phyloP scores from a whole-genome alignment of 371 early-diverging fungal species.

The Hamiltosporidium tvaerminnensis region DNA sequence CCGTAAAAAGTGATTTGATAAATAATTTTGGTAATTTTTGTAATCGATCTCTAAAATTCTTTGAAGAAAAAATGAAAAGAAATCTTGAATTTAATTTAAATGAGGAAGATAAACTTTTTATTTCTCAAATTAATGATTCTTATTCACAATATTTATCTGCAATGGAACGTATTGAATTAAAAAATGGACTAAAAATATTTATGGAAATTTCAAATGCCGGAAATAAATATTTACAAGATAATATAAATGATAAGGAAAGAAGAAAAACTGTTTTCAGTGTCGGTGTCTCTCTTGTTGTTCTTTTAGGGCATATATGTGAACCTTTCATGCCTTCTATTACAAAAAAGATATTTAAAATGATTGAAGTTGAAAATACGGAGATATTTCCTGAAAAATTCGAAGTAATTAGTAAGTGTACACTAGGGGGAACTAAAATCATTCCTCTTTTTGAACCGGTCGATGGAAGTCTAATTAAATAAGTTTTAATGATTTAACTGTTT shows the following conservation, averaged over 20 bases:
- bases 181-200: constrained; percentile 63
- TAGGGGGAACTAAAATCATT: too few relatives aligned
- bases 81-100: constrained; percentile 58
- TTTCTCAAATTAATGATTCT: constrained; percentile 64
- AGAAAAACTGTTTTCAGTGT: constrained; percentile 69
- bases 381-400: too few relatives aligned
- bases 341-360: constrained; percentile 56
- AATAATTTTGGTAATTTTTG: constrained; percentile 94
- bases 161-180: constrained; percentile 68
- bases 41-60: constrained; percentile 84
- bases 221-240: constrained; percentile 79
- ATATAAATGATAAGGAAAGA: constrained; percentile 61
- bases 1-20: constrained; percentile 81
- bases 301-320: constrained; percentile 65
- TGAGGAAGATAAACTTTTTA: constrained; percentile 55
- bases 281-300: constrained; percentile 67
- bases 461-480: too few relatives aligned
- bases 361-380: neutral
- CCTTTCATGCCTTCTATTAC: constrained; percentile 82
- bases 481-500: too few relatives aligned
- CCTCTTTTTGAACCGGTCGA: too few relatives aligned
- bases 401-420: too few relatives aligned
- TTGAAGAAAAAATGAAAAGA: constrained; percentile 64
- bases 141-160: constrained; percentile 61
- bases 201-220: constrained; percentile 82